Conservation (phyloP, 2,329 filamentous ascomycete species). For the Plectosphaerella cucumerina region DNA sequence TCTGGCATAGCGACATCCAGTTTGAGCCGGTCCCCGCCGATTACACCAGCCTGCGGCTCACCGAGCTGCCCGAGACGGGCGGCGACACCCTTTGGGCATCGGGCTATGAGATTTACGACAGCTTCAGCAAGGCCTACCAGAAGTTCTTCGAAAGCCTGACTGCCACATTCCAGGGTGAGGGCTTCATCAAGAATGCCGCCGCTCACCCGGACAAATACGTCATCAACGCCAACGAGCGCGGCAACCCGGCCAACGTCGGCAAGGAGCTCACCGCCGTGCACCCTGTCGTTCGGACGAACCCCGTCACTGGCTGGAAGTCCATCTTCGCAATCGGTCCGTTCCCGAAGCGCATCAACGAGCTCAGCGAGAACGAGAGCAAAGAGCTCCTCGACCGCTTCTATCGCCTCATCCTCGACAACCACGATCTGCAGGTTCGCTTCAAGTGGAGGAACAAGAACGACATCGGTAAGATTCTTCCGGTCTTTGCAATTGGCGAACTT, state of each 20-base stretch:
- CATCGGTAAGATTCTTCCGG: conserved; percentile 16
- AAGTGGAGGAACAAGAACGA: conserved; percentile 42
- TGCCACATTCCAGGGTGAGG: conserved; percentile 36
- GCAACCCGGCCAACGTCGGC: conserved; percentile 40
- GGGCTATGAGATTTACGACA: conserved; percentile 57
- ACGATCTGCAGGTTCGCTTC: conserved; percentile 44
- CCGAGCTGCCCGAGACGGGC: conserved; percentile 50
- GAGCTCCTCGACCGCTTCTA: conserved; percentile 36
- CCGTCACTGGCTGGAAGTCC: conserved; percentile 58
- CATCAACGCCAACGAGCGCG: conserved; percentile 27
- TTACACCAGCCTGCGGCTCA: conserved; percentile 55
- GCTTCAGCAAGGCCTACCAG: conserved; percentile 45
- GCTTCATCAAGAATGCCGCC: conserved; percentile 30
- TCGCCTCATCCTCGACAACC: conserved; percentile 37
- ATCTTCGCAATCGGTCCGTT: conserved; percentile 38
- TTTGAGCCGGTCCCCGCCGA: conserved; percentile 58
- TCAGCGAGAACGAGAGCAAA: conserved; percentile 37
- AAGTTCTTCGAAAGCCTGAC: conserved; percentile 49
- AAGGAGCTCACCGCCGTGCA: conserved; percentile 43
- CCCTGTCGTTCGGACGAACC: conserved; percentile 56
- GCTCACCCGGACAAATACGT: conserved; percentile 25
- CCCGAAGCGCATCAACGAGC: conserved; percentile 36
- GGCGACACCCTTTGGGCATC: conserved; percentile 61
- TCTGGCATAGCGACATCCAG: conserved; percentile 50
- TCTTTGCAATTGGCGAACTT: background rate